Conservation (phyloP, 768 basidiomycete species). For the Kwoniella bestiolae region DNA sequence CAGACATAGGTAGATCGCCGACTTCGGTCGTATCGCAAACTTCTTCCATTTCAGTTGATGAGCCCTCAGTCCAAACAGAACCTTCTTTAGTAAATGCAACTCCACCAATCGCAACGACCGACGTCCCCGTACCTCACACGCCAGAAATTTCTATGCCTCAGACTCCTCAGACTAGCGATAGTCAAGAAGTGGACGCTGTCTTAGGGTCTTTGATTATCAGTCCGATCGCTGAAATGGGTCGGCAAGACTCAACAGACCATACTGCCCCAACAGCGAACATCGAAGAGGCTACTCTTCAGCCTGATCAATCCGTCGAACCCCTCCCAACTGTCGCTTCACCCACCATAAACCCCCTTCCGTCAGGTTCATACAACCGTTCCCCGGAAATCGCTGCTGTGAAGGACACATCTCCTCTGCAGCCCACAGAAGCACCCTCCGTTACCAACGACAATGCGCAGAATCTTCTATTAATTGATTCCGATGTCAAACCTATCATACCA, state of each 20-base stretch:
- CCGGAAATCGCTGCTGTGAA: background rate
- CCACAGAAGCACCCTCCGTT: background rate
- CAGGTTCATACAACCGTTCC: background rate
- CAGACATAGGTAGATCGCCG: no score
- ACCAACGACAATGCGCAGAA: background rate
- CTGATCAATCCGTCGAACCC: background rate
- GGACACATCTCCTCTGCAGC: background rate
- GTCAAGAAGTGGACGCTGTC: constrained; percentile 7
- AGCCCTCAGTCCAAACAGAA: no score
- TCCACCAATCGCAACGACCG: background rate
- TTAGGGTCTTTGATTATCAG: background rate
- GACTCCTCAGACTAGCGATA: background rate
- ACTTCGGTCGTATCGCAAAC: no score
- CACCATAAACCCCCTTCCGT: background rate
- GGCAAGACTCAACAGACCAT: background rate
- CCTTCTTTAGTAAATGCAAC: background rate
- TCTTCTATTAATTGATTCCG: background rate
- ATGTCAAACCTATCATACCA: constrained; percentile 2
- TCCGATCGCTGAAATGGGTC: background rate
- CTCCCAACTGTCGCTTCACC: background rate
- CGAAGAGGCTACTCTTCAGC: background rate
- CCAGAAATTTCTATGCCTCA: constrained; percentile 4
- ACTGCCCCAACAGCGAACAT: no score
- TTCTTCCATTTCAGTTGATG: no score
- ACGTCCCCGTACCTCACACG: background rate